phyloP scores from a whole-genome alignment of 441 rosid species.

The Gossypium laxum region DNA sequence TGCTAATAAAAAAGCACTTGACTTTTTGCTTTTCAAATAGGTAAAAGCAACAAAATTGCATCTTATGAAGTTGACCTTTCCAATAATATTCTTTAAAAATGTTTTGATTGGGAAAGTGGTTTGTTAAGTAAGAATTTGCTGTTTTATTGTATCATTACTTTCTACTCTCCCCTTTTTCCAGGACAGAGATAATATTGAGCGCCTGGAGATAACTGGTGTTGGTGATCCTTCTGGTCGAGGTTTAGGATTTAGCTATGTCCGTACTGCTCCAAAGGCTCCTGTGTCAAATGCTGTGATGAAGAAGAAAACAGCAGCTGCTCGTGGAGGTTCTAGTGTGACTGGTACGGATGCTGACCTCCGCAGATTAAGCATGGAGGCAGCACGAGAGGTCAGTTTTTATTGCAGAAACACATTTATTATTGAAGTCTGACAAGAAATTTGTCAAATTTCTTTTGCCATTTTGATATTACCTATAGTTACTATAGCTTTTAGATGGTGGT shows the following conservation, averaged over 20 bases:
- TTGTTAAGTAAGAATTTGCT: not conserved
- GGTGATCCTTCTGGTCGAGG: constrained; percentile 99
- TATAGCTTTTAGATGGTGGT: not conserved
- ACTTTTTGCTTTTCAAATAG: not conserved
- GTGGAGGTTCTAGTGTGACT: constrained; percentile 85
- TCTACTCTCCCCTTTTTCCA: constrained; percentile 27
- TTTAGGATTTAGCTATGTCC: constrained; percentile 93
- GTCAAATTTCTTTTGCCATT: not conserved
- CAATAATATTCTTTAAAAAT: not conserved
- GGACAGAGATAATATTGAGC: constrained; percentile 96
- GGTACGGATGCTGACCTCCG: constrained; percentile 99
- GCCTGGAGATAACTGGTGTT: constrained; percentile 94
- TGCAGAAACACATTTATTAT: not conserved
- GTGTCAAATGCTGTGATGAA: constrained; percentile 63
- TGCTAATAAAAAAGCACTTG: not conserved
- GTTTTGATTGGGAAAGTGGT: not conserved
- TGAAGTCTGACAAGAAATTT: constrained; percentile 1
- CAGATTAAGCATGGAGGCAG: constrained; percentile 98
- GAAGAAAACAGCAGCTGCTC: constrained; percentile 73
- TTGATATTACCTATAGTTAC: not conserved
- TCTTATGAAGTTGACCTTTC: not conserved
- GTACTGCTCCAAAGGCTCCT: constrained; percentile 80
- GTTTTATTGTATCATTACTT: not conserved
- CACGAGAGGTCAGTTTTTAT: constrained; percentile 65
- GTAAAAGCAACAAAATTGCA: not conserved